Conservation (phyloP, 2,329 filamentous ascomycete genomes). For the Ilyonectria robusta region DNA sequence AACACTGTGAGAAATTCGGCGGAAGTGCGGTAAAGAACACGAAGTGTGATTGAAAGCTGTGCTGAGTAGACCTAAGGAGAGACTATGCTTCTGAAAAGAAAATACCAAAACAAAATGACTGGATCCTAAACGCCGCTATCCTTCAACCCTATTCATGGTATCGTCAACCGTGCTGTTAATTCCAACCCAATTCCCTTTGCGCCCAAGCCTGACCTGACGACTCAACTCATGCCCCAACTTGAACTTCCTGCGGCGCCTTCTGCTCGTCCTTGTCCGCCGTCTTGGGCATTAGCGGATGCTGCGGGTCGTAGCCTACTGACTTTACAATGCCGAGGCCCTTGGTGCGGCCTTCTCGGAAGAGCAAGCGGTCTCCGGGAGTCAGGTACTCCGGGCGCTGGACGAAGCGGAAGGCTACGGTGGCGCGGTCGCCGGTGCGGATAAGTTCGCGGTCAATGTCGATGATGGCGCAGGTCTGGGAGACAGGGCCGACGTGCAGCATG, state of each 20-base stretch:
- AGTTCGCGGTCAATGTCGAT: slow-evolving; percentile 98
- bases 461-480: slow-evolving; percentile 96
- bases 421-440: slow-evolving; percentile 95
- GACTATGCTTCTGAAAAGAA: slow-evolving; percentile 15
- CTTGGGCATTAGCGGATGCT: slow-evolving; percentile 57
- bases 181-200: slow-evolving; percentile 1
- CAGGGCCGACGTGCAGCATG: slow-evolving; percentile 96
- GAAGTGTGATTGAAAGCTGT: background rate
- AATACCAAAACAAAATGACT: slow-evolving; percentile 8
- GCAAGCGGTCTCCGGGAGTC: slow-evolving; percentile 86
- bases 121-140: slow-evolving; percentile 33
- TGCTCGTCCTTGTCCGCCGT: slow-evolving; percentile 35
- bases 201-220: slow-evolving; percentile 1
- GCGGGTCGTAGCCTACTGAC: slow-evolving; percentile 85
- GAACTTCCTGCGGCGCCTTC: slow-evolving; percentile 38
- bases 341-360: slow-evolving; percentile 95
- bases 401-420: slow-evolving; percentile 93
- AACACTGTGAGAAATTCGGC: background rate
- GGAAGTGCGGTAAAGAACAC: background rate
- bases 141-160: slow-evolving; percentile 30
- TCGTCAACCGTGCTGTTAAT: slow-evolving; percentile 26
- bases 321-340: slow-evolving; percentile 98
- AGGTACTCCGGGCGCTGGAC: slow-evolving; percentile 95
- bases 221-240: slow-evolving; percentile 41
- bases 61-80: slow-evolving; percentile 29